Percentiles rank a stretch among this genome's conserved stretches.
These are phyloP conservation scores for Withania somnifera DNA, from an alignment of 305 asterid species.

Conservation along the genomic window DNA sequence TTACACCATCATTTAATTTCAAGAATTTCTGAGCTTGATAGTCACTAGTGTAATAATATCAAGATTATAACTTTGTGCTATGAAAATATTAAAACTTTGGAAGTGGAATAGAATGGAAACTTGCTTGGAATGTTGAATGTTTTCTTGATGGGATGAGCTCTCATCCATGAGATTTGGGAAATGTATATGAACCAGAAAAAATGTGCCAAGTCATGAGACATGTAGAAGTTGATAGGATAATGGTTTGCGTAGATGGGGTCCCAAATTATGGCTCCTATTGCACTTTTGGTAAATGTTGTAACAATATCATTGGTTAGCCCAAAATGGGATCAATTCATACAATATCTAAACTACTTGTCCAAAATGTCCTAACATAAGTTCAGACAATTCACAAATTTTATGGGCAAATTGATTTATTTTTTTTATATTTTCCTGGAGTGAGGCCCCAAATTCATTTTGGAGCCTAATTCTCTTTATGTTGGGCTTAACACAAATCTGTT, in stretches of 20 bases:
- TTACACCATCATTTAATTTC: conserved; percentile 15
- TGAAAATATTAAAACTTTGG: background rate
- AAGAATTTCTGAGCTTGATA: background rate
- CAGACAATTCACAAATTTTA: no score
- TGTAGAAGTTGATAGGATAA: conserved; percentile 50
- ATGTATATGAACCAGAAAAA: conserved; percentile 31
- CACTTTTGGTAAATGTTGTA: background rate
- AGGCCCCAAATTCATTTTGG: background rate
- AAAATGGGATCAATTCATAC: background rate
- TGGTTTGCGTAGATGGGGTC: conserved; percentile 30
- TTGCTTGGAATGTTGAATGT: background rate
- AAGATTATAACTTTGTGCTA: background rate
- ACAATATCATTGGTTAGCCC: background rate
- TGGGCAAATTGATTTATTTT: no score
- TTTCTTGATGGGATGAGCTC: conserved; percentile 3
- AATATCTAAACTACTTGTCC: background rate
- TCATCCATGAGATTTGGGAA: conserved; percentile 39
- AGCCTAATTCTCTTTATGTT: no score
- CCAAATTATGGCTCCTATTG: conserved; percentile 1
- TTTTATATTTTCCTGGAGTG: background rate
- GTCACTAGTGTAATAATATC: background rate
- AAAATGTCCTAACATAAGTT: no score
- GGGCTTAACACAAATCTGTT: no score
- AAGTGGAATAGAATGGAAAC: background rate
- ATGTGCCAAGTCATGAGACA: conserved; percentile 18